These are phyloP conservation scores for Claviceps spartinae DNA, from an alignment of 2,329 filamentous ascomycete genomes.

Conservation along the genomic window DNA sequence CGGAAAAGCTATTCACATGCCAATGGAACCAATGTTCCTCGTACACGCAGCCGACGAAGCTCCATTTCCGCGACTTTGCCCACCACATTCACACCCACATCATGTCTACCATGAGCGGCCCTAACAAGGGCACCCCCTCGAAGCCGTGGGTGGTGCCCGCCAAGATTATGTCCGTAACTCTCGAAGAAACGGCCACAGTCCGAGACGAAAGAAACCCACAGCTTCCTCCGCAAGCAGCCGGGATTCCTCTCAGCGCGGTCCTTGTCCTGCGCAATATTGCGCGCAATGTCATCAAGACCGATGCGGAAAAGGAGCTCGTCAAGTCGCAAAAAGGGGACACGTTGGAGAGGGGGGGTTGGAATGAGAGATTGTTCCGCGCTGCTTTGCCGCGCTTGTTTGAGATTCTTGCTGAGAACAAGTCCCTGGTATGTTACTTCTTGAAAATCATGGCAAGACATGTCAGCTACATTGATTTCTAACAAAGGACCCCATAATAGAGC, in stretches of 20 bases:
- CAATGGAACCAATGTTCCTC: constrained; percentile 54
- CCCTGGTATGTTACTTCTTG: constrained; percentile 32
- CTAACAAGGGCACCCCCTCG: constrained; percentile 9
- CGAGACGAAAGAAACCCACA: constrained; percentile 47
- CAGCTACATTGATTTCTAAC: background rate
- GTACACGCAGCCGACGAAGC: constrained; percentile 31
- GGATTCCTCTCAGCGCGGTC: constrained; percentile 65
- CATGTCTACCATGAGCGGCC: constrained; percentile 21
- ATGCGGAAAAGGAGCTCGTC: constrained; percentile 39
- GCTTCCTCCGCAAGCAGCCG: constrained; percentile 49
- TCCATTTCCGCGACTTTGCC: constrained; percentile 38
- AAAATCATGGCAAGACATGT: background rate
- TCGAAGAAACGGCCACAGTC: constrained; percentile 41
- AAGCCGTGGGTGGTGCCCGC: constrained; percentile 38
- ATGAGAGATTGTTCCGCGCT: constrained; percentile 53
- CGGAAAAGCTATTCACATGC: constrained; percentile 42
- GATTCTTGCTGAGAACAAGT: constrained; percentile 55
- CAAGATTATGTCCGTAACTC: constrained; percentile 39
- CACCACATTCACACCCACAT: constrained; percentile 59
- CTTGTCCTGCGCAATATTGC: constrained; percentile 70
- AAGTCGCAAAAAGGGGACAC: constrained; percentile 30
- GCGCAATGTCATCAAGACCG: constrained; percentile 48
- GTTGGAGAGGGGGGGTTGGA: constrained; percentile 44
- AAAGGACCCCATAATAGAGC: constrained; percentile 15
- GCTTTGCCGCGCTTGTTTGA: constrained; percentile 52